These are phyloP conservation scores for Orychophragmus violaceus DNA, from an alignment of 345 rosid genomes.

Conservation along the genomic window DNA sequence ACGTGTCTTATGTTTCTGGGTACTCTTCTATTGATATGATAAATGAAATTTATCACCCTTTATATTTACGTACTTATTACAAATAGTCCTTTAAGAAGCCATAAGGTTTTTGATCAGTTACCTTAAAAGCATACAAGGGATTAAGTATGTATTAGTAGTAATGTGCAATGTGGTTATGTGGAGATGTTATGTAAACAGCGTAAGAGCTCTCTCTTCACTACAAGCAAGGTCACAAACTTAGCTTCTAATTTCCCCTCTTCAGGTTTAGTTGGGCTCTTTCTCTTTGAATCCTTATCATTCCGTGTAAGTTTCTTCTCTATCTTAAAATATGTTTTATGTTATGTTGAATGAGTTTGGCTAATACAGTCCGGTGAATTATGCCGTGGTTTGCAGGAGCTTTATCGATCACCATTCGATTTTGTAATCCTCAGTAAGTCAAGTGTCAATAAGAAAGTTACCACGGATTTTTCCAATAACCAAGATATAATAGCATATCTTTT, in stretches of 20 bases:
- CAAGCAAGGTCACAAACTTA: slow-evolving; percentile 89
- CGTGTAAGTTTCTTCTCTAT: slow-evolving; percentile 37
- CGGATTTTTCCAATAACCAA: slow-evolving; percentile 31
- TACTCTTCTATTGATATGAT: too few species aligned
- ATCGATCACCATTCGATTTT: slow-evolving; percentile 40
- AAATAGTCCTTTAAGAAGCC: too few species aligned
- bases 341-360: not conserved
- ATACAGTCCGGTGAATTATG: not conserved
- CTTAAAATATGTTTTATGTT: not conserved
- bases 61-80: too few species aligned
- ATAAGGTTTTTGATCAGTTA: not conserved
- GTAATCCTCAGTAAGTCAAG: slow-evolving; percentile 71
- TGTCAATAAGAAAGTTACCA: slow-evolving; percentile 41
- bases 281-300: slow-evolving; percentile 57
- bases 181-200: slow-evolving; percentile 88
- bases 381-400: slow-evolving; percentile 82
- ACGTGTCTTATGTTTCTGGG: too few species aligned
- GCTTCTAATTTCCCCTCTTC: slow-evolving; percentile 81
- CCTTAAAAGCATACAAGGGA: slow-evolving; percentile 32
- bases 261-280: slow-evolving; percentile 74
- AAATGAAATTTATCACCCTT: too few species aligned
- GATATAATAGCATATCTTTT: not conserved
- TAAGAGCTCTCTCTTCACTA: slow-evolving; percentile 75
- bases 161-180: slow-evolving; percentile 75
- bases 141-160: slow-evolving; percentile 54